A percentile compares a stretch with the other conserved stretches of the same genome.
phyloP scores from a whole-genome alignment of 768 basidiomycete genomes.

The Lactarius akahatsu region DNA sequence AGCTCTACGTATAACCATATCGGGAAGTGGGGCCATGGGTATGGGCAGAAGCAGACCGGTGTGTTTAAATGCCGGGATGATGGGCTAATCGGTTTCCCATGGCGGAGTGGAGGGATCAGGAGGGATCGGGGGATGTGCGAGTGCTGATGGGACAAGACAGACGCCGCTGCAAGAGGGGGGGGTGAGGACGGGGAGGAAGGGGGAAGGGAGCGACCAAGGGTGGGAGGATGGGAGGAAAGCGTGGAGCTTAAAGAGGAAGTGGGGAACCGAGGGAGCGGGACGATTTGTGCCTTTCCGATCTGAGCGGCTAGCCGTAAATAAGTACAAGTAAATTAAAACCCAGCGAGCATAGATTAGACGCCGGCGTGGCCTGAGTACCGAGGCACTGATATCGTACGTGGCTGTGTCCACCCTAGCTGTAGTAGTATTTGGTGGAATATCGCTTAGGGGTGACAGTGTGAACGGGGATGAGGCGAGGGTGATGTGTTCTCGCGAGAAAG shows the following conservation, averaged over 20 bases:
- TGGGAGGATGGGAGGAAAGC: conserved; percentile 1
- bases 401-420: conserved; percentile 23
- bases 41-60: conserved; percentile 14
- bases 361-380: conserved; percentile 10
- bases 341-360: conserved; percentile 26
- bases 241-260: conserved; percentile 11
- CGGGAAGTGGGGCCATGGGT: conserved; percentile 25
- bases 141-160: conserved; percentile 13
- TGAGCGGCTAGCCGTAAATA: conserved; percentile 31
- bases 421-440: conserved; percentile 6
- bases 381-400: conserved; percentile 27
- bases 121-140: conserved; percentile 15
- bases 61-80: conserved; percentile 25
- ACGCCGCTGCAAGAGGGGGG: conserved; percentile 14
- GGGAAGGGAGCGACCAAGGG: background rate
- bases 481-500: background rate
- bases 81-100: background rate
- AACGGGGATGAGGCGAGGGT: background rate
- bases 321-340: conserved; percentile 18
- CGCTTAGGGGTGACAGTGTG: conserved; percentile 7
- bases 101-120: conserved; percentile 6
- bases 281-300: conserved; percentile 31
- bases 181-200: background rate
- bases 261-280: conserved; percentile 9
- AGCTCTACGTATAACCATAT: conserved; percentile 22